Base-by-base conservation (phyloP, 1,284 basidiomycete genomes). In the Ganoderma boninense region DNA sequence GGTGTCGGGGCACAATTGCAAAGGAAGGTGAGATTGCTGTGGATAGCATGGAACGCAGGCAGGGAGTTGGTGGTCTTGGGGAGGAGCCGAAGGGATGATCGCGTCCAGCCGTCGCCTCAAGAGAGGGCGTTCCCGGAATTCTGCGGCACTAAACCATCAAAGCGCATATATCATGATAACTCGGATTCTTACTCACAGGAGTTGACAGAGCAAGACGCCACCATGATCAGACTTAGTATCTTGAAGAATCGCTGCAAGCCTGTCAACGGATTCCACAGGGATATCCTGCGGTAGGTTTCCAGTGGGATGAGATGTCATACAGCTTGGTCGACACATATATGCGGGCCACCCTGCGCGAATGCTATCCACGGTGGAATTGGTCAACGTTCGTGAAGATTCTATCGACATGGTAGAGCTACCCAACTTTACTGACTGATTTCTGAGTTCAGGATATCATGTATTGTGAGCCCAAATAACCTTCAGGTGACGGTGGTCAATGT, bases 121-220 rank as follows among this genome's bases (percentile, higher is more conserved):
- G 38, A 29, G 59, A 44, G 40, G 60, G 60, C n/a, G 38, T 35
- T 38, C 60, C 10, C 60, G 66, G 66, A 16, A 42, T 54, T 42
- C 29, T 67, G 66, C 66, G 60, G 66, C 44, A 56, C 66, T 62
- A 67, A 49, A 60, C 60, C 66, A 67, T 67, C 49, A 67, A 67
- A 38, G 42, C 40, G 32, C 29, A 67, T 44, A 43, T 42, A 62
- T 62, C 40, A 16, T 43, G 60, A 67, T 62, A 62, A 49, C 43
- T 60, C 23, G 46, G 42, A 56, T 46, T 43, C 40, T 42, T 13
- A 62, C 60, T 62, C 44, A 66, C 44, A 54, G 54, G 49, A 44
- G 13, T 43, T 62, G 60, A 62, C 60, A 62, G 60, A 67, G 16
- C 38, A n/a, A 14, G 44, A 67, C 60, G 60, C 60, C 60, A 56